A percentile compares a stretch with the other conserved stretches of the same genome.
These are phyloP conservation scores for Alternaria alternata DNA, from an alignment of 2,329 filamentous ascomycete genomes.

Conservation along the genomic window DNA sequence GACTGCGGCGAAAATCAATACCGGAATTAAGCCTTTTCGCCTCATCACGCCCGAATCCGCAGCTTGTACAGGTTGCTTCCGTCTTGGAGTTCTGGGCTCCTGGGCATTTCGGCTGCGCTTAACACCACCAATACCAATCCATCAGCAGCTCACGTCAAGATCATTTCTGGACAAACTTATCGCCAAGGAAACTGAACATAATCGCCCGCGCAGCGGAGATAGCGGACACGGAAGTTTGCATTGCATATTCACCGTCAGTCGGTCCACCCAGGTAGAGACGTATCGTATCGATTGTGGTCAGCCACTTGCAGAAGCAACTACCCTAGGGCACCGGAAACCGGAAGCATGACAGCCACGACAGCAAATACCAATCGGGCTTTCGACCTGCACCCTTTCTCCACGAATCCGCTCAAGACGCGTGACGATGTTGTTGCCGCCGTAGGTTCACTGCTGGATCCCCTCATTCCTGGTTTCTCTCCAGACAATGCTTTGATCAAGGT, in stretches of 20 bases:
- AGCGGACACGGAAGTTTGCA: constrained; percentile 6
- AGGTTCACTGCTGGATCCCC: constrained; percentile 69
- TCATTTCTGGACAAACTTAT: not conserved
- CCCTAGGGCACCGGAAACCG: not conserved
- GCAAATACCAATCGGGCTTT: constrained; percentile 54
- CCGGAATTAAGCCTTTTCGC: constrained; percentile 17
- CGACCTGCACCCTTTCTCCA: constrained; percentile 53
- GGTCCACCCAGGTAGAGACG: not conserved
- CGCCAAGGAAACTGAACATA: constrained; percentile 6
- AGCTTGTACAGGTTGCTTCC: constrained; percentile 11
- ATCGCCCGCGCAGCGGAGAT: constrained; percentile 13
- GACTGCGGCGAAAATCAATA: constrained; percentile 2
- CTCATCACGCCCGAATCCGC: constrained; percentile 7
- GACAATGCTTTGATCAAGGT: constrained; percentile 70
- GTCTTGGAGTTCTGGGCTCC: constrained; percentile 21
- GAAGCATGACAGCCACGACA: constrained; percentile 37
- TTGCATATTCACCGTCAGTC: constrained; percentile 1
- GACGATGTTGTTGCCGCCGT: constrained; percentile 55
- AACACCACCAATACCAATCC: constrained; percentile 8
- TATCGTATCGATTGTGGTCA: not conserved
- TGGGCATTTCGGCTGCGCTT: constrained; percentile 17
- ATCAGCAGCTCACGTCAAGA: not conserved
- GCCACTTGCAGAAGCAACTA: constrained; percentile 9
- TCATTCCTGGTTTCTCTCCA: constrained; percentile 76
- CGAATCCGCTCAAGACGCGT: constrained; percentile 52